Conservation (phyloP, 1,139 yeast genomes). For the Spathaspora sp. region DNA sequence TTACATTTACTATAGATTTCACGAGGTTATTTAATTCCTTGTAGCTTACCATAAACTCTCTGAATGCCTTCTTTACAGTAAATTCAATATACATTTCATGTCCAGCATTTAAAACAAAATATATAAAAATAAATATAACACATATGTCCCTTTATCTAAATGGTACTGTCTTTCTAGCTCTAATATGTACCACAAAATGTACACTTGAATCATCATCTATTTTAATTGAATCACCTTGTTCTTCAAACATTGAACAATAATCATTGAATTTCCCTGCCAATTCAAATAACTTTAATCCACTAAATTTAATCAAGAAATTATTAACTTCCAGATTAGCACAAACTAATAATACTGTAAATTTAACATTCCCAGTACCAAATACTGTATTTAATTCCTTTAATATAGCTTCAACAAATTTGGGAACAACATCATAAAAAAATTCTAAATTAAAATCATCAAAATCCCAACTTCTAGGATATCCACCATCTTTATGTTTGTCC, state of each 20-base stretch:
- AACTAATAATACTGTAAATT: constrained; percentile 30
- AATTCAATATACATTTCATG: background rate
- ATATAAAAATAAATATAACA: background rate
- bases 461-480: constrained; percentile 15
- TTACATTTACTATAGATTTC: too few relatives aligned
- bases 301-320: constrained; percentile 30
- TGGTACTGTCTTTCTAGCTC: constrained; percentile 8
- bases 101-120: constrained; percentile 2
- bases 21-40: too few relatives aligned
- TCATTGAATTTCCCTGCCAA: constrained; percentile 33
- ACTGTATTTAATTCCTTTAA: constrained; percentile 23
- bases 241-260: constrained; percentile 25
- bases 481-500: constrained; percentile 10
- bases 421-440: constrained; percentile 24
- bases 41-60: too few relatives aligned
- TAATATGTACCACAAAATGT: constrained; percentile 23
- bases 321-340: constrained; percentile 34
- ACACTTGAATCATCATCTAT: constrained; percentile 11
- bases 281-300: constrained; percentile 33
- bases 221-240: constrained; percentile 12
- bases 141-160: background rate
- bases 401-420: constrained; percentile 25
- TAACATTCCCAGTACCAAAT: constrained; percentile 38
- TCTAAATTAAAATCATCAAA: constrained; percentile 22
- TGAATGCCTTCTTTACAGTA: too few relatives aligned